phyloP scores from a whole-genome alignment of 2,329 filamentous ascomycete species.

The Nothopassalora personata region DNA sequence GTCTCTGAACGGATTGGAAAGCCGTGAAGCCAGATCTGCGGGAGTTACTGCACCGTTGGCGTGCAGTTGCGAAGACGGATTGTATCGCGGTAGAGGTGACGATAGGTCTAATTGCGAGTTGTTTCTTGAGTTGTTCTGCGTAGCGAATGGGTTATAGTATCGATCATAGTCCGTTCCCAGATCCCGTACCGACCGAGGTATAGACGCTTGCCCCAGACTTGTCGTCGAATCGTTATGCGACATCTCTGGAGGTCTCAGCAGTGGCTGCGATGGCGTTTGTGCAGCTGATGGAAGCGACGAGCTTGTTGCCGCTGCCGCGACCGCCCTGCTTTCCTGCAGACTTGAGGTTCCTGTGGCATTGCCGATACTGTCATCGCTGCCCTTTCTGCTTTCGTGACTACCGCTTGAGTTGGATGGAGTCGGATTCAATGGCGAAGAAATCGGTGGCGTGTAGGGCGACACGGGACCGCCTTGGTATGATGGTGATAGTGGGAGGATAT shows the following conservation, averaged over 20 bases:
- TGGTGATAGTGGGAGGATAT: slow-evolving; percentile 4
- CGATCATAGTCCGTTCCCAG: slow-evolving; percentile 35
- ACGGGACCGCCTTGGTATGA: slow-evolving; percentile 6
- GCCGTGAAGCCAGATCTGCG: slow-evolving; percentile 24
- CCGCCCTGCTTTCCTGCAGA: neutral
- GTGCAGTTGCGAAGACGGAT: slow-evolving; percentile 23
- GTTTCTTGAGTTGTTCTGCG: slow-evolving; percentile 30
- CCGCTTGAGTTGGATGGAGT: slow-evolving; percentile 15
- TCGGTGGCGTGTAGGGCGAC: slow-evolving; percentile 14
- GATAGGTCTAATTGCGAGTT: slow-evolving; percentile 31
- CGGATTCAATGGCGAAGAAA: slow-evolving; percentile 20
- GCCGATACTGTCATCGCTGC: slow-evolving; percentile 19
- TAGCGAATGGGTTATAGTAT: slow-evolving; percentile 37
- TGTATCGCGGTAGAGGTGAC: slow-evolving; percentile 20
- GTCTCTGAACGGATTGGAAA: slow-evolving; percentile 33
- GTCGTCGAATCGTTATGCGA: slow-evolving; percentile 24
- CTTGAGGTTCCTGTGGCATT: slow-evolving; percentile 7
- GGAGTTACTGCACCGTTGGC: slow-evolving; percentile 16
- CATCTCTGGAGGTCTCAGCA: neutral
- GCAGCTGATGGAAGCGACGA: neutral
- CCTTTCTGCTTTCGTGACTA: slow-evolving; percentile 11
- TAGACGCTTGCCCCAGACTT: slow-evolving; percentile 25
- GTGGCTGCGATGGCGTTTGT: neutral
- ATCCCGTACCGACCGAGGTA: slow-evolving; percentile 33
- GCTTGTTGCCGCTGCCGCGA: neutral